A percentile compares a stretch with the other conserved stretches of the same genome.
These are phyloP conservation scores for Diaporthe amygdali DNA, from an alignment of 2,329 filamentous ascomycete genomes.

Conservation along the genomic window DNA sequence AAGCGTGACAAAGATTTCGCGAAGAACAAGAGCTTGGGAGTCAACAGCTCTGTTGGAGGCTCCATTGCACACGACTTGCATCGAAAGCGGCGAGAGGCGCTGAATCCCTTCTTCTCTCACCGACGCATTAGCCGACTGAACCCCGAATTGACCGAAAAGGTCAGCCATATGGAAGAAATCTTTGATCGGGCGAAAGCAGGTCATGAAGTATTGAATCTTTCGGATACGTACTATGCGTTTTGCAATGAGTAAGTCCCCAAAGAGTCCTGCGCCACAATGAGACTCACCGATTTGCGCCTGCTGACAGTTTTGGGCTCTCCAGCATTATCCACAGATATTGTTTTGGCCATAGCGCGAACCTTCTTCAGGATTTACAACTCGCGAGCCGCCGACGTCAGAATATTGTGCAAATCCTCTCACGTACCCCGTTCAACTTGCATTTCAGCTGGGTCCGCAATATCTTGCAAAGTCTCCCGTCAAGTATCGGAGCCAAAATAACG, in stretches of 20 bases:
- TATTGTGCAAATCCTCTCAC: slow-evolving; percentile 33
- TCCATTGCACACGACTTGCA: slow-evolving; percentile 29
- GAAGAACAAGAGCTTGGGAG: slow-evolving; percentile 17
- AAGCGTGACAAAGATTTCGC: slow-evolving; percentile 21
- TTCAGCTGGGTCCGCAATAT: slow-evolving; percentile 35
- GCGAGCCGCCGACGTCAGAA: slow-evolving; percentile 34
- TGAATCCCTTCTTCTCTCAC: slow-evolving; percentile 38
- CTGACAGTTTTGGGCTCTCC: not conserved
- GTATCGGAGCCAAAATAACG: not conserved
- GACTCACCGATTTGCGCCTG: not conserved
- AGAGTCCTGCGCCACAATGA: not conserved
- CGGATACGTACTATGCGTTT: slow-evolving; percentile 36
- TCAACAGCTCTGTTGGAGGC: slow-evolving; percentile 24
- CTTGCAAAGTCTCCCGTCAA: slow-evolving; percentile 30
- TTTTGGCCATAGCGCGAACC: slow-evolving; percentile 33
- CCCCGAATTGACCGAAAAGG: slow-evolving; percentile 32
- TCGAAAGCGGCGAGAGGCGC: slow-evolving; percentile 34
- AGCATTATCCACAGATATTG: slow-evolving; percentile 36
- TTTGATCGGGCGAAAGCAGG: slow-evolving; percentile 10
- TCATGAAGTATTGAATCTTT: slow-evolving; percentile 31
- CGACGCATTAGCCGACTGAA: slow-evolving; percentile 33
- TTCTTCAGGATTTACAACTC: slow-evolving; percentile 30
- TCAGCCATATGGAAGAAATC: slow-evolving; percentile 27
- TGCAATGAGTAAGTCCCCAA: slow-evolving; percentile 36
- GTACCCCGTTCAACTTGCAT: slow-evolving; percentile 38